These are phyloP conservation scores for Melocanna baccifera DNA, from an alignment of 176 grass and related monocot genomes.

Conservation along the genomic window DNA sequence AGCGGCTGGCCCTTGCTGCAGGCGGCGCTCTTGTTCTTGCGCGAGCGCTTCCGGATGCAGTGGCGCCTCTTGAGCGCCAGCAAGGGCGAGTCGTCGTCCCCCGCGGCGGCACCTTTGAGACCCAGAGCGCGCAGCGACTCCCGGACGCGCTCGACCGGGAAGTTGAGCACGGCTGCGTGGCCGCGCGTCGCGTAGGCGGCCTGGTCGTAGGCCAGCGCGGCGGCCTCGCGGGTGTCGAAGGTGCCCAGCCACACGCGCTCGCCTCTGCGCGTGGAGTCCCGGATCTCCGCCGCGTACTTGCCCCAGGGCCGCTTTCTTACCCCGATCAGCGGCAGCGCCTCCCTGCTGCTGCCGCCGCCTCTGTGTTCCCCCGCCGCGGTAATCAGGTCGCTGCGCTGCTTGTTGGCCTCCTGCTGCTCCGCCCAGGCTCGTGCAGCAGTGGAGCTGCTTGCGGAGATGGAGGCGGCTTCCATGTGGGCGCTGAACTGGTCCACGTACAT, in stretches of 20 bases:
- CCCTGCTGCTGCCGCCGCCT: not conserved
- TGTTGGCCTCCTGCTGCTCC: not conserved
- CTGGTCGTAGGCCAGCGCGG: slow-evolving; percentile 7
- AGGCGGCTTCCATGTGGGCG: not conserved
- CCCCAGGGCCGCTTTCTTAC: slow-evolving; percentile 60
- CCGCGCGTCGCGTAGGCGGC: not conserved
- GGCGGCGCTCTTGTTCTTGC: too few species aligned
- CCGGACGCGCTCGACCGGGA: slow-evolving; percentile 26
- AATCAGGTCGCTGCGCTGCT: not conserved
- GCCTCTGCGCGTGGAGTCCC: slow-evolving; percentile 36
- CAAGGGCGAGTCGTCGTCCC: not conserved
- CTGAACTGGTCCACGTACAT: not conserved
- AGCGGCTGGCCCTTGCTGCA: not conserved
- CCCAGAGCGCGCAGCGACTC: slow-evolving; percentile 16
- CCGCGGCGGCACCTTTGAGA: not conserved
- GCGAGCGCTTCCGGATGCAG: not conserved
- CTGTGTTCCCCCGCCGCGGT: not conserved
- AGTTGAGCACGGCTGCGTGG: slow-evolving; percentile 18
- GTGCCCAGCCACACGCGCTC: slow-evolving; percentile 74
- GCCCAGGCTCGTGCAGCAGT: not conserved
- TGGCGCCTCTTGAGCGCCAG: slow-evolving; percentile 31
- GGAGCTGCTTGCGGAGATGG: not conserved
- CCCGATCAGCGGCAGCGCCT: not conserved
- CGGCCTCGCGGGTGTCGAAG: slow-evolving; percentile 50
- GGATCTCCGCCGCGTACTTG: slow-evolving; percentile 59